Evolutionary conservation across 257 asterid genomes (phyloP), one percentile per base, ranked within the genome.

Genomic region (Oldenlandia corymbosa): DNA sequence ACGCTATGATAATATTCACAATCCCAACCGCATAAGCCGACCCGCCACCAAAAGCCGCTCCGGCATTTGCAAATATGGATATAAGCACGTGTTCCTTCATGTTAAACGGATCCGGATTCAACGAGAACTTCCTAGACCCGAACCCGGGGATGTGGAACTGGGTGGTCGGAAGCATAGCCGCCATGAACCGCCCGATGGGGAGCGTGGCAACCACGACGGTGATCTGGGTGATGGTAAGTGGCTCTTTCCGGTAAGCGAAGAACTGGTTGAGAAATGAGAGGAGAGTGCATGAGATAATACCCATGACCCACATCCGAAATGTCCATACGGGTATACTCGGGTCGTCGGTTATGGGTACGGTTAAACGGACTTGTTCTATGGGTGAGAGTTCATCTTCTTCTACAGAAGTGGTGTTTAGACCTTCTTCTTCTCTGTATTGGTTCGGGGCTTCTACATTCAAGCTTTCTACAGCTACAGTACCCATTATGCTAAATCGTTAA

Each of bases 31-130:
- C 96, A 62, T 86, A 89, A 23, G 95, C 95, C 10, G 96, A 73
- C 0, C 96, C 96, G 43, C 73, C 79, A 1, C 95, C 95, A 6
- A 88, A 88, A 16, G 94, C 91, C 10, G 75, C 72, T 1, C 96
- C 96, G 8, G 96, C 92, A 32, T 88, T 88, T 1, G 95, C 96
- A 41, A 88, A 88, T 0, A 88, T 86, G 59, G 90, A 77, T 0
- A 88, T 82, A 12, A 88, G 79, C 23, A 86, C 96, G 48, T 88
- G 95, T 73, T 88, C 96, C 79, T 88, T 88, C 49, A 88, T 77
- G 71, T 88, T 88, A 59, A 88, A 88, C 57, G 96, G 95, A 10
- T 93, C 95, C 65, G 95, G 95, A 78, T 88, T 88, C 2, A 88
- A 80, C 1, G 95, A 70, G 58, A 82, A 62, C 58, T 73, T 82